Percentiles rank a stretch among this genome's conserved stretches.
Evolutionary conservation across 2,329 filamentous ascomycete species (phyloP).

Genomic region (Colletotrichum tanaceti): DNA sequence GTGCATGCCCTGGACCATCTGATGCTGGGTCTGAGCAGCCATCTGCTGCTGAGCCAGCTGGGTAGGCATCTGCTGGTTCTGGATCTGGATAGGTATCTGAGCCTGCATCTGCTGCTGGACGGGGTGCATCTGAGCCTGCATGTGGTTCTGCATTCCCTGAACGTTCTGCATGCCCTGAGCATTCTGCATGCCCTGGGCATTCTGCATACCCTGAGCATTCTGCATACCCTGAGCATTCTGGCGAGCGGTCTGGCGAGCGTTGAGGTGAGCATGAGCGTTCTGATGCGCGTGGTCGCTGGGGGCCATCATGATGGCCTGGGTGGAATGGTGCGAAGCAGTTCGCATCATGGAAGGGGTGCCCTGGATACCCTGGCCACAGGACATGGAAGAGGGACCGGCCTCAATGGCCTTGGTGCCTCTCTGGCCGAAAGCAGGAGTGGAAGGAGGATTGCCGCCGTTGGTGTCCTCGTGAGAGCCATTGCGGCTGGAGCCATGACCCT

Average conservation of each 20-base stretch:
- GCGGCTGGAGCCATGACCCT: neutral
- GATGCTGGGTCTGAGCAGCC: neutral
- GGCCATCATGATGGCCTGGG: neutral
- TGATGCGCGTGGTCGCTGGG: neutral
- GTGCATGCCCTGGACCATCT: slow-evolving; percentile 16
- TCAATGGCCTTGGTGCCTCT: slow-evolving; percentile 31
- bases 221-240: neutral
- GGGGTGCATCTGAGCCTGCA: neutral
- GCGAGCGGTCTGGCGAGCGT: too few relatives aligned
- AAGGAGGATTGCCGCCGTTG: slow-evolving; percentile 14
- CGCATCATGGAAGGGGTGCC: slow-evolving; percentile 21
- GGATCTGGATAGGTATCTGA: neutral
- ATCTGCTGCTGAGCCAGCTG: slow-evolving; percentile 16
- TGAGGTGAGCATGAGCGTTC: neutral
- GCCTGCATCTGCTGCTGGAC: slow-evolving; percentile 2
- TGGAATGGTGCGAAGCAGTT: slow-evolving; percentile 10
- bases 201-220: neutral
- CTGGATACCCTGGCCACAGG: slow-evolving; percentile 2
- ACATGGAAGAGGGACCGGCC: slow-evolving; percentile 15
- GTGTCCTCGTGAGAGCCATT: too few relatives aligned
- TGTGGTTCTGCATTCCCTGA: neutral
- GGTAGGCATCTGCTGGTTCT: neutral
- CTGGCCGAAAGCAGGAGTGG: slow-evolving; percentile 31
- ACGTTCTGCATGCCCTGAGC: neutral
- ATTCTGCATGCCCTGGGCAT: too few relatives aligned